Evolutionary conservation across 768 basidiomycete species (phyloP).

Genomic region (Macrolepiota albuminosa): DNA sequence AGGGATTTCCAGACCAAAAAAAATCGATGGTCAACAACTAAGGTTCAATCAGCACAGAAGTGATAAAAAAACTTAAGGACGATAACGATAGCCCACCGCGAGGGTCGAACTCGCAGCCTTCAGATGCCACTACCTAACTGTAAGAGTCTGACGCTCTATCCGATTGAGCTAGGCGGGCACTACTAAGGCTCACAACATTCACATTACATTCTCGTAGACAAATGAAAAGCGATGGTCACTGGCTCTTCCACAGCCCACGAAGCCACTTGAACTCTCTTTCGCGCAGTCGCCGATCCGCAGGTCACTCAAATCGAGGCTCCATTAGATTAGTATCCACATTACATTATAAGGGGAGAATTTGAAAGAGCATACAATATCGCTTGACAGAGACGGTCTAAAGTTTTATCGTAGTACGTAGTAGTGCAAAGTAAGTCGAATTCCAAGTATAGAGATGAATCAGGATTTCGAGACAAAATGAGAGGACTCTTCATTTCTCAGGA

Average conservation of each 20-base stretch:
- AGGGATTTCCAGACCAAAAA: too few relatives aligned
- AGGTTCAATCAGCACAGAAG: too few relatives aligned
- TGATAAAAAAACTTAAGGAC: too few relatives aligned
- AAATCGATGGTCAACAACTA: too few relatives aligned
- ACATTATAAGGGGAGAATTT: neutral
- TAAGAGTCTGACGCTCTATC: constrained; percentile 57
- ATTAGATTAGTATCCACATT: neutral
- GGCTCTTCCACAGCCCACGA: neutral
- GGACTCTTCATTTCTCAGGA: neutral
- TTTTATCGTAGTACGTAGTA: too few relatives aligned
- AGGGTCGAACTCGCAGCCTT: constrained; percentile 86
- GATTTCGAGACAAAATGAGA: neutral
- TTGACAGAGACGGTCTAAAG: too few relatives aligned
- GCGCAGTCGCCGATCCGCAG: neutral
- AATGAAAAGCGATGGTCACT: too few relatives aligned
- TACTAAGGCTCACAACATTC: neutral
- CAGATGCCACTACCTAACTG: constrained; percentile 35
- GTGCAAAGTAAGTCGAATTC: neutral
- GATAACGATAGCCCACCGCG: constrained; percentile 34
- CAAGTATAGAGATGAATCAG: neutral
- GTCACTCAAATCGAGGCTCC: neutral
- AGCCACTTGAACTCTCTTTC: neutral
- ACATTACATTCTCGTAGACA: too few relatives aligned
- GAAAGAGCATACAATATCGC: too few relatives aligned
- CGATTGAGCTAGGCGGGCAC: constrained; percentile 60